These are phyloP conservation scores for Tinospora cordifolia DNA, from an alignment of 164 flowering plant genomes.

Conservation along the genomic window DNA sequence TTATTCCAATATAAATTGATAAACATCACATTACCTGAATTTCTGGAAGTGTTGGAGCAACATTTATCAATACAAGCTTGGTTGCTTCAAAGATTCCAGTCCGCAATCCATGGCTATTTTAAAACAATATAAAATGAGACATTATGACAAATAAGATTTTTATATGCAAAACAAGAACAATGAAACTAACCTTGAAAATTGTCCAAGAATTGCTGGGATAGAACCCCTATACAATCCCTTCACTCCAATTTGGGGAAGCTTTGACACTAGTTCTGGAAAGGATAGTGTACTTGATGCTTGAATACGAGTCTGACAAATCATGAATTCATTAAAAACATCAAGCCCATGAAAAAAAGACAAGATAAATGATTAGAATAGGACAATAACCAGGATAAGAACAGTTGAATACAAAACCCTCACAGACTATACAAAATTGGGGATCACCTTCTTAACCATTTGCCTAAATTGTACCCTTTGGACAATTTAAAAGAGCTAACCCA, in stretches of 20 bases:
- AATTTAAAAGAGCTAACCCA: too few species aligned
- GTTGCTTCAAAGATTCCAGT: slow-evolving; percentile 97
- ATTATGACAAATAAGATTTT: not conserved
- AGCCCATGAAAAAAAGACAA: not conserved
- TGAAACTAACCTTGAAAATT: slow-evolving; percentile 71
- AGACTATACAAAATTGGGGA: too few species aligned
- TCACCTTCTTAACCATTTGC: too few species aligned
- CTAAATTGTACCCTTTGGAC: too few species aligned
- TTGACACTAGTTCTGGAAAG: slow-evolving; percentile 73
- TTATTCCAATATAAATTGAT: not conserved
- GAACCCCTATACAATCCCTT: slow-evolving; percentile 85
- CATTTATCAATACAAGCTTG: slow-evolving; percentile 66
- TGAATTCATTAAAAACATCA: not conserved
- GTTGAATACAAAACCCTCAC: not conserved
- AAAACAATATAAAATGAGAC: slow-evolving; percentile 9
- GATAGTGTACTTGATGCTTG: slow-evolving; percentile 84
- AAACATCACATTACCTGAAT: slow-evolving; percentile 50
- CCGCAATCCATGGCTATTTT: slow-evolving; percentile 85
- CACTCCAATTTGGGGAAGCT: slow-evolving; percentile 79
- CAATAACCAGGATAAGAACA: not conserved
- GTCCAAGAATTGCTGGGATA: slow-evolving; percentile 89
- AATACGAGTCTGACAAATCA: slow-evolving; percentile 62
- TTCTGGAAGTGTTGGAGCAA: slow-evolving; percentile 86
- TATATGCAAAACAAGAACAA: slow-evolving; percentile 7
- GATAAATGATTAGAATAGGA: not conserved